Conservation (phyloP, 2,329 filamentous ascomycete genomes). For the Aureobasidium sp. region DNA sequence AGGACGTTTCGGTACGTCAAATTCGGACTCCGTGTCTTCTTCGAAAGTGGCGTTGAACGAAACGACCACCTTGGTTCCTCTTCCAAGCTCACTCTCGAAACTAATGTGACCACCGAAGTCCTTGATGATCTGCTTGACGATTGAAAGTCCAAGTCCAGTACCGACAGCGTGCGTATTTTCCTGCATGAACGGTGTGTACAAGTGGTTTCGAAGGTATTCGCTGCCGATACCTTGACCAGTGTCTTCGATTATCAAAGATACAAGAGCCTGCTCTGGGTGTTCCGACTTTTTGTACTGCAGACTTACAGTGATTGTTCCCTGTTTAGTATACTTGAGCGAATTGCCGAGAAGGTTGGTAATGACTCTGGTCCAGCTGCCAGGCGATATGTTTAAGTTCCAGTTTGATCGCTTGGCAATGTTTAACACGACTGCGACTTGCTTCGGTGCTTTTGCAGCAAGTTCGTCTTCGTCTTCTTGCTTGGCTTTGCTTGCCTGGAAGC, state of each 20-base stretch:
- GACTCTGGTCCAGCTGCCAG: slow-evolving; percentile 36
- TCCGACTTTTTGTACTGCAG: slow-evolving; percentile 1
- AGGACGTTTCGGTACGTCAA: neutral
- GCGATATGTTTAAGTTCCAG: slow-evolving; percentile 35
- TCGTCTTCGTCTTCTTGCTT: slow-evolving; percentile 8
- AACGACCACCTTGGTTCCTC: slow-evolving; percentile 18
- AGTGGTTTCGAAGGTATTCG: slow-evolving; percentile 22
- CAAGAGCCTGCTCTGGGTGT: neutral
- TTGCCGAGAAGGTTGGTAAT: slow-evolving; percentile 43
- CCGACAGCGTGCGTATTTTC: slow-evolving; percentile 25
- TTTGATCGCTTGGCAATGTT: slow-evolving; percentile 26
- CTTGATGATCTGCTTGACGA: slow-evolving; percentile 25
- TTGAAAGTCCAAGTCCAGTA: slow-evolving; percentile 28
- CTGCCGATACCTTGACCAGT: slow-evolving; percentile 28
- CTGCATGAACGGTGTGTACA: slow-evolving; percentile 28
- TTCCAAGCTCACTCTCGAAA: slow-evolving; percentile 20
- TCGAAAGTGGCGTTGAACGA: neutral
- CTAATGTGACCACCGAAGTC: slow-evolving; percentile 21
- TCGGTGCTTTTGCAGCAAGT: neutral
- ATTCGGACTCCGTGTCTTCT: neutral
- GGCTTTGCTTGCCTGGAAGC: neutral
- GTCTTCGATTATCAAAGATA: slow-evolving; percentile 18
- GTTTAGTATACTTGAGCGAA: slow-evolving; percentile 37
- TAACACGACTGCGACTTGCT: slow-evolving; percentile 31
- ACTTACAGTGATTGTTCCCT: slow-evolving; percentile 29